Evolutionary conservation across 2,329 filamentous ascomycete genomes (phyloP).

Genomic region (Verticillium longisporum): DNA sequence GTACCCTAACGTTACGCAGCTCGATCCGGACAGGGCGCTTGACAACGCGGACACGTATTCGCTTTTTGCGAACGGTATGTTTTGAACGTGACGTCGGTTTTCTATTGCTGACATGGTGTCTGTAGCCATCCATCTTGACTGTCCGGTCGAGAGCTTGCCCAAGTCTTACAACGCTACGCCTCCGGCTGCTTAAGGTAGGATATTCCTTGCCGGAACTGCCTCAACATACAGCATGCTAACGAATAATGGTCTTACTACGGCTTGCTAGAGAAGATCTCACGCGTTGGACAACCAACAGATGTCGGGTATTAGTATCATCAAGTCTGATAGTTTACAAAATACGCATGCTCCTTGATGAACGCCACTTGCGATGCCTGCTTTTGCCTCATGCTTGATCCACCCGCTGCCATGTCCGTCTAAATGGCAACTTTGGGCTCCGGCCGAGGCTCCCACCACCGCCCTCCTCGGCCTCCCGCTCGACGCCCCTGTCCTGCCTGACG

Average conservation of each 20-base stretch:
- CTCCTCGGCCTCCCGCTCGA: neutral
- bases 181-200: no score
- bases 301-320: no score
- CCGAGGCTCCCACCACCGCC: neutral
- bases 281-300: no score
- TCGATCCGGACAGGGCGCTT: slow-evolving; percentile 9
- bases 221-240: no score
- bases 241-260: no score
- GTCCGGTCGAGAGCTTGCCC: neutral
- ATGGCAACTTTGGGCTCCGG: neutral
- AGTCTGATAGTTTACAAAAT: no score
- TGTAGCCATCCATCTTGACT: neutral
- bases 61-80: slow-evolving; percentile 7
- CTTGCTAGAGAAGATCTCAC: no score
- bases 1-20: slow-evolving; percentile 12
- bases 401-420: neutral
- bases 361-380: no score
- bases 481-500: slow-evolving; percentile 14
- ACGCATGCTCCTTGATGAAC: no score
- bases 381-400: neutral
- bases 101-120: neutral
- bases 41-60: slow-evolving; percentile 15
- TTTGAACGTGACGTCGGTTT: neutral
- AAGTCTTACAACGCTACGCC: neutral
- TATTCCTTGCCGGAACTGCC: no score